Base-by-base conservation (phyloP, 805 yeast genomes). In the Barnettozyma populi region DNA sequence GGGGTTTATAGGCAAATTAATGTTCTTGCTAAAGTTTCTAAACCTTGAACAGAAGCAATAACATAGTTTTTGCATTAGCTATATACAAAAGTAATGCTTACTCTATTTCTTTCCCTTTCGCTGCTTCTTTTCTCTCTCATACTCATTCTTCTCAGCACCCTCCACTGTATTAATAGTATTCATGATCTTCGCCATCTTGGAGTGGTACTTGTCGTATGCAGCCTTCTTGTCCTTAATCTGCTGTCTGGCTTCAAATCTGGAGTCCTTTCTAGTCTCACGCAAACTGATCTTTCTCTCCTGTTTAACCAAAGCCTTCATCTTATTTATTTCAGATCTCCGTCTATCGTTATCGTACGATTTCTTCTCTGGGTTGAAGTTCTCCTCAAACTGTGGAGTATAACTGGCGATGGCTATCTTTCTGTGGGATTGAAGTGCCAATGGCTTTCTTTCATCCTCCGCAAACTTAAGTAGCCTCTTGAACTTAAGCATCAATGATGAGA, bases 311-410 rank as follows among this genome's bases (percentile, higher is more conserved):
- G 85, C 82, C 68, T 78, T 80, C 72, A 92, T 78, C 74, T 94
- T 94, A 64, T 75, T 76, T 57, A 87, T 69, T 66, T 94, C 98
- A 56, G 82, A 87, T 67, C 94, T 77, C 51, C 84, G 82, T 56
- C 82, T 75, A 64, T 90, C 86, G 45, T 85, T 78, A 65, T 92
- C 97, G 65, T 89, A 86, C 8, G 95, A 86, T 70, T 87, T 90
- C 79, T 82, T 87, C 63, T 89, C 97, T 48, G 97, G 96, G 70
- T 90, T 92, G 78, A 84, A 94, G 73, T 90, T 89, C 61, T 89
- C 98, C 69, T 92, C 97, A 64, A 85, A 94, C 68, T 86, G 83
- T 54, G 99, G 99, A 34, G 90, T 85, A 59, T 77, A 78, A 2
- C 96, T 78, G 36, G 90, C 83, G 60, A 94, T 86, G 3, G 96